Evolutionary conservation across 2,329 filamentous ascomycete genomes (phyloP).

Genomic region (Tolypocladium endophyticum): DNA sequence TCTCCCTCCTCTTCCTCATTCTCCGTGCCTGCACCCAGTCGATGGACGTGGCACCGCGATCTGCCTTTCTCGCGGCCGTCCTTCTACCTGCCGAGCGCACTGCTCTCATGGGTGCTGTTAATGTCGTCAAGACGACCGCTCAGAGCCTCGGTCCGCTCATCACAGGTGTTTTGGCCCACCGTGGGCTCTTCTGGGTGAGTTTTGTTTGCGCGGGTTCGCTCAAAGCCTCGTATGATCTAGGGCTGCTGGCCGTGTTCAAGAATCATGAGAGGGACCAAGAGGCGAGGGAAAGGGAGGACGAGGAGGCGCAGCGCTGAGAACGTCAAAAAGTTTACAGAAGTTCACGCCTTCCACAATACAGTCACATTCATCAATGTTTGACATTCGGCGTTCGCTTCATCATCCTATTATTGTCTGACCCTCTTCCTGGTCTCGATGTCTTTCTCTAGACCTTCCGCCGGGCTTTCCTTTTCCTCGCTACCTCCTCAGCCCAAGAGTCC

Average conservation of each 20-base stretch:
- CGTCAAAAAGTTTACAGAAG: not conserved
- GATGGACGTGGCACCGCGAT: constrained; percentile 63
- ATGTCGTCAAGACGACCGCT: constrained; percentile 55
- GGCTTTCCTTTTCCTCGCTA: constrained; percentile 3
- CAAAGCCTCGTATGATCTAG: constrained; percentile 52
- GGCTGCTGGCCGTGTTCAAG: constrained; percentile 31
- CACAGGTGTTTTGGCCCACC: constrained; percentile 51
- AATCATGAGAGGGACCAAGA: constrained; percentile 4
- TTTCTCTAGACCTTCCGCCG: constrained; percentile 1
- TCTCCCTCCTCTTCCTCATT: constrained; percentile 50
- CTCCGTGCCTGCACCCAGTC: constrained; percentile 50
- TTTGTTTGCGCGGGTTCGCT: constrained; percentile 53
- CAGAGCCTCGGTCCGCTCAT: constrained; percentile 52
- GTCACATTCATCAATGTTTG: not conserved
- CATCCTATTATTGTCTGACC: not conserved
- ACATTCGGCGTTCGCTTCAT: not conserved
- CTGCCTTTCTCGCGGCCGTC: constrained; percentile 57
- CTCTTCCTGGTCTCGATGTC: not conserved
- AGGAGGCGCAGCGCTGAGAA: not conserved
- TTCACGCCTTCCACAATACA: not conserved
- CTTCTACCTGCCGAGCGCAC: constrained; percentile 57
- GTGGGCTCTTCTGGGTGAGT: constrained; percentile 47
- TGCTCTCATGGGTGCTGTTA: constrained; percentile 60
- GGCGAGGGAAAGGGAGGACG: not conserved
- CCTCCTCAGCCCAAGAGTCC: constrained; percentile 43